These are phyloP conservation scores for Diplotaxis tenuifolia DNA, from an alignment of 345 rosid genomes.

Conservation along the genomic window DNA sequence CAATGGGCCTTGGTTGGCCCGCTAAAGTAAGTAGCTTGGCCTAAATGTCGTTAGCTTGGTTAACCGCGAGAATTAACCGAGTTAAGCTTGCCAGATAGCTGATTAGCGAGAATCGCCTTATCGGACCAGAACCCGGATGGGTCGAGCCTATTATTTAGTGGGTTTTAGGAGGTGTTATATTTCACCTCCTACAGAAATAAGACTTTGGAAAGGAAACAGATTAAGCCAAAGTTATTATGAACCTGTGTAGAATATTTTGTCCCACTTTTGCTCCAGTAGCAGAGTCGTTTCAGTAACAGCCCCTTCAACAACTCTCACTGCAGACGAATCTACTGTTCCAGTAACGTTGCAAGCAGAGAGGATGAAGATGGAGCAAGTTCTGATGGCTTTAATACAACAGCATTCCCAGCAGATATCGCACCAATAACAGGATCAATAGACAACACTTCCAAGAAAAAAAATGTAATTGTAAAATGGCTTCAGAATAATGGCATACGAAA, in stretches of 20 bases:
- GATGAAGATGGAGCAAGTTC: slow-evolving; percentile 83
- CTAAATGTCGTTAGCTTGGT: too few relatives aligned
- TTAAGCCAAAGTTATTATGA: not conserved
- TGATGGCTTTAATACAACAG: slow-evolving; percentile 88
- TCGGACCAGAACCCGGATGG: too few relatives aligned
- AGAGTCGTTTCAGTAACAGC: slow-evolving; percentile 71
- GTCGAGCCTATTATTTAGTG: too few relatives aligned
- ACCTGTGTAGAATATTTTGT: slow-evolving; percentile 98
- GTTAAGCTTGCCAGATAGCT: too few relatives aligned
- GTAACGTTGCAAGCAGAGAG: slow-evolving; percentile 58
- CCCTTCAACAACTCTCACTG: slow-evolving; percentile 81
- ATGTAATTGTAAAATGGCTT: not conserved
- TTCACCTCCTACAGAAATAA: too few relatives aligned
- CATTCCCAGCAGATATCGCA: slow-evolving; percentile 95
- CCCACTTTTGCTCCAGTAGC: slow-evolving; percentile 92
- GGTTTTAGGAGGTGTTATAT: too few relatives aligned
- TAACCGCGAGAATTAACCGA: too few relatives aligned
- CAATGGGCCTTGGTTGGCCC: too few relatives aligned
- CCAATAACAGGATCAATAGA: slow-evolving; percentile 92
- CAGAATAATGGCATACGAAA: not conserved
- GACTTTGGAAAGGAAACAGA: not conserved
- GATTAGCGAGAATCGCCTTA: too few relatives aligned
- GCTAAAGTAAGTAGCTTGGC: too few relatives aligned
- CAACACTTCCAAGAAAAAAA: slow-evolving; percentile 51
- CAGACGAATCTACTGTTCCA: slow-evolving; percentile 61